Conservation (phyloP, 768 basidiomycete species). For the Tremella yokohamensis region DNA sequence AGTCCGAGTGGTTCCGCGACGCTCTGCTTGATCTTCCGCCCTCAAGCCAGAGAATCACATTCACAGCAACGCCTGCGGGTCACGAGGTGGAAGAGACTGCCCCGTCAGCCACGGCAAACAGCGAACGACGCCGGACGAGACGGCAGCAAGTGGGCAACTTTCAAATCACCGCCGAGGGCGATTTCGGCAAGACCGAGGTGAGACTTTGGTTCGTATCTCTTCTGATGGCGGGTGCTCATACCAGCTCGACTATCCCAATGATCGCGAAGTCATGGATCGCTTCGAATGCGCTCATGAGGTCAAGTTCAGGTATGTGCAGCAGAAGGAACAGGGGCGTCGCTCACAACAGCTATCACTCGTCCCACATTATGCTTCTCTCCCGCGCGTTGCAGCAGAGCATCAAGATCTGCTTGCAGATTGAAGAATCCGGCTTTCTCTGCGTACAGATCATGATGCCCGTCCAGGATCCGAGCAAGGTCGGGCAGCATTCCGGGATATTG, state of each 20-base stretch:
- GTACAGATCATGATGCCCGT: constrained; percentile 83
- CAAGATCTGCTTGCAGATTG: constrained; percentile 85
- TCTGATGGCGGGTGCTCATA: neutral
- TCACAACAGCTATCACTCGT: constrained; percentile 68
- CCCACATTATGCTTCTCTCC: constrained; percentile 68
- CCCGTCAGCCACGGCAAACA: constrained; percentile 22
- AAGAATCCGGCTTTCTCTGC: constrained; percentile 74
- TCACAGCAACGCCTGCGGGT: constrained; percentile 68
- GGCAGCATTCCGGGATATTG: constrained; percentile 64
- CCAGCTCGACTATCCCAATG: constrained; percentile 95
- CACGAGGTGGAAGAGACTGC: constrained; percentile 9
- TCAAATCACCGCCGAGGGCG: constrained; percentile 73
- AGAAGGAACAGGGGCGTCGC: neutral
- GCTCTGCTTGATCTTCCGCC: constrained; percentile 87
- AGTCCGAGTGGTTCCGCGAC: constrained; percentile 90
- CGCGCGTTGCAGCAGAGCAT: constrained; percentile 76
- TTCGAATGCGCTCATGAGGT: constrained; percentile 73
- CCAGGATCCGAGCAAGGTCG: constrained; percentile 51
- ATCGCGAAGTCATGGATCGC: constrained; percentile 81
- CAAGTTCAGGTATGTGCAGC: constrained; percentile 62
- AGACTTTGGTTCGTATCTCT: neutral
- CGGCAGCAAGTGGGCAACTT: constrained; percentile 61
- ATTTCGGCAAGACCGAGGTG: constrained; percentile 82
- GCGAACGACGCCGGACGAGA: constrained; percentile 28
- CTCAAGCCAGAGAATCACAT: constrained; percentile 76